Evolutionary conservation across 495 filamentous ascomycete species (phyloP), one percentile per base, ranked within the genome.

Genomic region (Aspergillus conjunctus): DNA sequence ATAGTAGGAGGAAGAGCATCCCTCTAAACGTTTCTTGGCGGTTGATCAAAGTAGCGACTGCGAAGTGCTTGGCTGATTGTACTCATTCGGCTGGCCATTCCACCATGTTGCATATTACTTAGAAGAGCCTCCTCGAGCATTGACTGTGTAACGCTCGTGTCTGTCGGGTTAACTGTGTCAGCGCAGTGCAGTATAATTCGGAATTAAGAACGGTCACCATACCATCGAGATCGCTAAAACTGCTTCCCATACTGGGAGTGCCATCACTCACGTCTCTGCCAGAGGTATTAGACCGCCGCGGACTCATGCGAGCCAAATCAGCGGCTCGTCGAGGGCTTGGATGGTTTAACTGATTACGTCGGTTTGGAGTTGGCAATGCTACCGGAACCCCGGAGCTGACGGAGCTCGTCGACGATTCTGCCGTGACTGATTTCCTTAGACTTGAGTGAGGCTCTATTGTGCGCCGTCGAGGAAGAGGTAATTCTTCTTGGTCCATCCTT

Each of bases 141-240:
- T 15, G 90, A 93, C 68, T 97, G 92, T 15, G 93, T 96, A 21
- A 98, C 91, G 49, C 92, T 96, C 8, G 93, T 85, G 79, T 98
- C 93, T 93, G 62, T 20, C 39, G 12, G 52, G 60, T 41, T 61
- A 14, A 53, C 21, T 48, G 30, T 12, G 45, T 59, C 14, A 61
- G 55, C 52, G 56, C 51, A 64, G 51, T 30, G 50, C 10, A 48
- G 34, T 49, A 7, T 18, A 17, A 48, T 6, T 33, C 11, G 18
- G 8, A 10, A 21, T 22, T 56, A 34, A 34, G 52, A 46, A 60
- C 46, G 32, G 9, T 9, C n/a, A 39, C 74, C 80, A 62, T 81
- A 93, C 91, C 92, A 73, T 98, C 95, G 30, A 98, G 79, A 77
- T 98, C 94, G 72, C 93, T 97, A 69, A 96, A 98, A 71, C 93